Evolutionary conservation across 2,329 filamentous ascomycete species (phyloP), one percentile per base, ranked within the genome.

Genomic region (Magnaporthiopsis incrustans): DNA sequence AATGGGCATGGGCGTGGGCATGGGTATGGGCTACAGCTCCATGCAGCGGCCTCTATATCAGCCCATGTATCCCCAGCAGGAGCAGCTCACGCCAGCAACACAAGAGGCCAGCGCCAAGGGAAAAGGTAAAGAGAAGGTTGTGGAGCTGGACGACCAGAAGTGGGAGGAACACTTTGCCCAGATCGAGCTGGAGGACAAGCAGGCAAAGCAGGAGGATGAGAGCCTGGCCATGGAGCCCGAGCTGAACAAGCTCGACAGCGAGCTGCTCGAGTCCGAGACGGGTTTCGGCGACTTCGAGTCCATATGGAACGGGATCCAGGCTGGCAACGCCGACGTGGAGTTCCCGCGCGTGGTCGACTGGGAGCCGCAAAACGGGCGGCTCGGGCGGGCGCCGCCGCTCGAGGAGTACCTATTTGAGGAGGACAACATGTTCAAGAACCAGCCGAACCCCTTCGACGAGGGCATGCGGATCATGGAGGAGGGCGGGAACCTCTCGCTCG

Each of bases 121-220:
- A 61, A 90, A 92, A 75, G 91, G 90, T 65, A 98, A 98, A 75
- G 93, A 90, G 56, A 96, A 96, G 76, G 86, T 98, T 78, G 89
- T 98, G 15, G 95, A 98, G 78, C 84, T 98, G 30, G 92, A 97
- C 73, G 94, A 99, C 70, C 81, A 89, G 72, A 89, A 96, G 73
- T 98, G 95, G 95, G 94, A 98, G 77, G 91, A 92, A 70, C 92
- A 98, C 75, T 99, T 99, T 75, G 90, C 92, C 65, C 87, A 95
- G 76, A 88, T 97, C 73, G 91, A 94, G 74, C 78, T 89, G 67
- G 81, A 87, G 66, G 84, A 88, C 72, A 77, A 83, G 70, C 76
- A 82, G 67, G 75, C 76, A 33, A 70, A 76, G 64, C 79, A 79
- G 64, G 75, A 76, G 57, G 90, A 90, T 63, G 89, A 91, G 68